phyloP scores from a whole-genome alignment of 2,329 filamentous ascomycete genomes.

The Ophiostoma quercus region DNA sequence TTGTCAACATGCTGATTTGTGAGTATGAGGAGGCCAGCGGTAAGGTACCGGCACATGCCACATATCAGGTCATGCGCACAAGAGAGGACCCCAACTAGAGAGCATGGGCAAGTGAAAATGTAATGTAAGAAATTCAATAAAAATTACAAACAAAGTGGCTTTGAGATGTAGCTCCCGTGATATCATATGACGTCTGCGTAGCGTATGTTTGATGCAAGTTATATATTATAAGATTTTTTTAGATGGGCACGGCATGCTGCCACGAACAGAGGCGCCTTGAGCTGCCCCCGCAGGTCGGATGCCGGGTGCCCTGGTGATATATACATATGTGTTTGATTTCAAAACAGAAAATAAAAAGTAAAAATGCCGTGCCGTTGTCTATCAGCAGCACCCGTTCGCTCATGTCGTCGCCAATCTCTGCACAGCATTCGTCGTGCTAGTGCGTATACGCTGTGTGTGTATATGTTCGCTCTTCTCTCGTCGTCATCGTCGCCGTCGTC shows the following conservation, averaged over 20 bases:
- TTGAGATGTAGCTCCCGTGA: not conserved
- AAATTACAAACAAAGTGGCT: not conserved
- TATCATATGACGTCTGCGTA: not conserved
- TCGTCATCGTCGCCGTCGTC: not conserved
- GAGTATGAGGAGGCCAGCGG: conserved; percentile 92
- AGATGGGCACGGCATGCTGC: not conserved
- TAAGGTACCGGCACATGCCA: conserved; percentile 76
- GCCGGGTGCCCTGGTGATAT: not conserved
- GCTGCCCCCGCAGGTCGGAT: not conserved
- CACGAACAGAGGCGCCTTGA: not conserved
- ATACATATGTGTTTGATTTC: conserved; percentile 1
- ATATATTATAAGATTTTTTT: conserved; percentile 6
- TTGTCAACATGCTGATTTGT: conserved; percentile 82
- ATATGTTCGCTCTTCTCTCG: not conserved
- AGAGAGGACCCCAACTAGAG: conserved; percentile 42
- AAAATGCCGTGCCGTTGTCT: not conserved
- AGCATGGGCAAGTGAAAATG: not conserved
- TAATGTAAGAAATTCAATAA: not conserved
- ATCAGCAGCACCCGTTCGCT: not conserved
- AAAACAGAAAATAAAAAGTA: not conserved
- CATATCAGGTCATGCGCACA: conserved; percentile 59
- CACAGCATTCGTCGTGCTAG: not conserved
- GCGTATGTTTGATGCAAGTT: not conserved
- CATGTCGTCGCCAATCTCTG: not conserved
- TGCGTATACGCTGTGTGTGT: not conserved